Evolutionary conservation across 2,329 filamentous ascomycete species (phyloP).

Genomic region (Grosmannia clavigera): DNA sequence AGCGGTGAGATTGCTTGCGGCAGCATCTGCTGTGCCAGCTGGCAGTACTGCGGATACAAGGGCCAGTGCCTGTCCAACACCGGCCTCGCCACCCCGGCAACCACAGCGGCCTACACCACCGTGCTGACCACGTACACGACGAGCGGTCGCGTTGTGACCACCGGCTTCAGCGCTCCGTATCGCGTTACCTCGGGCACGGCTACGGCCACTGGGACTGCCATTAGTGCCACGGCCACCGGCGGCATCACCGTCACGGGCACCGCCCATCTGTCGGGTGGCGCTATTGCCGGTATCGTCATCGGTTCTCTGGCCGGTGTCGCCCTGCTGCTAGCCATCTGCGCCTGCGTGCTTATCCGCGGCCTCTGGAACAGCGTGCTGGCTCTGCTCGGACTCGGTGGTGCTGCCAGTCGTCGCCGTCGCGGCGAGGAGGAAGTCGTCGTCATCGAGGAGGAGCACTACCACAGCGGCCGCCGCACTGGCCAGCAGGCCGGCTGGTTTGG

Average conservation of each 20-base stretch:
- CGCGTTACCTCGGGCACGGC: conserved; percentile 42
- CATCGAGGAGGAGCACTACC: conserved; percentile 46
- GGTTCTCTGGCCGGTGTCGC: conserved; percentile 55
- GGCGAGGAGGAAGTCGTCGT: conserved; percentile 33
- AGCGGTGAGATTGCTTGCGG: conserved; percentile 51
- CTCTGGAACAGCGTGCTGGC: conserved; percentile 47
- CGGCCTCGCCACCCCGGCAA: conserved; percentile 15
- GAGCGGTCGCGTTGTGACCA: conserved; percentile 36
- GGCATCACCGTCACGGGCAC: conserved; percentile 25
- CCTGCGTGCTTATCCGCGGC: conserved; percentile 57
- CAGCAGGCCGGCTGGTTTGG: conserved; percentile 46
- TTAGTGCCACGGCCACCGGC: conserved; percentile 28
- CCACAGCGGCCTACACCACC: conserved; percentile 20
- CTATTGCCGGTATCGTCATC: conserved; percentile 72
- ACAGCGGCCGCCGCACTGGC: conserved; percentile 36
- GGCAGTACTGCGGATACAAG: conserved; percentile 51
- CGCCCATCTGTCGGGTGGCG: conserved; percentile 49
- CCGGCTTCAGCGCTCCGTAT: conserved; percentile 37
- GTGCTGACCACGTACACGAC: conserved; percentile 21
- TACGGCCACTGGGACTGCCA: conserved; percentile 42
- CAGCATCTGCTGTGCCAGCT: conserved; percentile 54
- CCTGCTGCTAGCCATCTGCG: conserved; percentile 57
- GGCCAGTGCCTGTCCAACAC: conserved; percentile 47
- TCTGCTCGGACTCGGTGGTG: conserved; percentile 46
- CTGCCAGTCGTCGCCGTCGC: conserved; percentile 34